phyloP scores from a whole-genome alignment of 768 basidiomycete species.

The Termitomyces bulborhizus region DNA sequence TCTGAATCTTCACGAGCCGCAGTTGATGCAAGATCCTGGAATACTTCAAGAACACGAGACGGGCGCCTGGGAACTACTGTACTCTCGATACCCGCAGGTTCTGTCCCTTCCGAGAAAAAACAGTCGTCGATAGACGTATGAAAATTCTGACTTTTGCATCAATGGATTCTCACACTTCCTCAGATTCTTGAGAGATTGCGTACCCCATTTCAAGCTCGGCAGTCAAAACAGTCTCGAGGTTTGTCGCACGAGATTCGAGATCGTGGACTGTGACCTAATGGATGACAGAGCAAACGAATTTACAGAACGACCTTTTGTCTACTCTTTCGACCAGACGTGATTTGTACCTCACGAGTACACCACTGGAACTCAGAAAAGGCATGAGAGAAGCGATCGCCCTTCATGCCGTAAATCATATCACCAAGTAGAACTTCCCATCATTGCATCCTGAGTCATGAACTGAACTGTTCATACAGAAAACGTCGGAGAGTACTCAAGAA shows the following conservation, averaged over 20 bases:
- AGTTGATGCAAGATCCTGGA: conserved; percentile 58
- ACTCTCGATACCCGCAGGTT: conserved; percentile 40
- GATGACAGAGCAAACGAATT: conserved; percentile 36
- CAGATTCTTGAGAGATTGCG: conserved; percentile 57
- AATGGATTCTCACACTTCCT: neutral
- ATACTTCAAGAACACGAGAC: conserved; percentile 34
- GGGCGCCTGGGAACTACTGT: conserved; percentile 57
- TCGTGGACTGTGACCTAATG: neutral
- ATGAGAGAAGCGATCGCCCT: conserved; percentile 67
- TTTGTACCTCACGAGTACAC: conserved; percentile 62
- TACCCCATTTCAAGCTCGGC: conserved; percentile 46
- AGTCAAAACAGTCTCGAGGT: conserved; percentile 51
- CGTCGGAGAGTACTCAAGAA: conserved; percentile 87
- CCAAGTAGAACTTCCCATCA: conserved; percentile 51
- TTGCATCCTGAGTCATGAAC: neutral
- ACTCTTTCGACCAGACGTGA: conserved; percentile 66
- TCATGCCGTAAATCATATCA: conserved; percentile 85
- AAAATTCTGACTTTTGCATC: neutral
- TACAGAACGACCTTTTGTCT: conserved; percentile 68
- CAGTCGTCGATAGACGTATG: conserved; percentile 27
- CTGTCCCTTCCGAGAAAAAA: conserved; percentile 19
- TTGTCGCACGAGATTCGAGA: conserved; percentile 6
- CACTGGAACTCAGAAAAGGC: conserved; percentile 56
- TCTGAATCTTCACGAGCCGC: conserved; percentile 42
- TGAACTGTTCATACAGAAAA: conserved; percentile 51